These are phyloP conservation scores for Lactarius akahatsu DNA, from an alignment of 768 basidiomycete species.

Conservation along the genomic window DNA sequence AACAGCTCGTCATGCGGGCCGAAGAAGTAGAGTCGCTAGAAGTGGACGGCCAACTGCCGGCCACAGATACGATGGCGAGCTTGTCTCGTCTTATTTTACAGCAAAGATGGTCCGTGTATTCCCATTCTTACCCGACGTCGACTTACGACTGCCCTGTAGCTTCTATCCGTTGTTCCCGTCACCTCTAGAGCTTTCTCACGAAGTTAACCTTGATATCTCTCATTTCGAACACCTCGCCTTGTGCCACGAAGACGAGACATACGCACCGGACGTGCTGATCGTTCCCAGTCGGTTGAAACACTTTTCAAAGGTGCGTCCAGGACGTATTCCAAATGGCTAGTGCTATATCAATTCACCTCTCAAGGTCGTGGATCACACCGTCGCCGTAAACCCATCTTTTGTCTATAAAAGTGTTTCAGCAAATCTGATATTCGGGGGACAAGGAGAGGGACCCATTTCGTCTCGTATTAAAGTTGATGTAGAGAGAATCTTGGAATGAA, in stretches of 20 bases:
- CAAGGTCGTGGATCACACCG: slow-evolving; percentile 74
- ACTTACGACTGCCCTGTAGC: slow-evolving; percentile 41
- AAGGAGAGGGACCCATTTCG: slow-evolving; percentile 11
- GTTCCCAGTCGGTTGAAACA: slow-evolving; percentile 87
- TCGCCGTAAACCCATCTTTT: slow-evolving; percentile 84
- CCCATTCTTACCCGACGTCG: neutral
- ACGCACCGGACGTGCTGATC: slow-evolving; percentile 80
- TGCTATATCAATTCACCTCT: slow-evolving; percentile 36
- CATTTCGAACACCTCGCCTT: slow-evolving; percentile 57
- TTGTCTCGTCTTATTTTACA: slow-evolving; percentile 78
- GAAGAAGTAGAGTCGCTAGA: slow-evolving; percentile 56
- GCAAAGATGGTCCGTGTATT: slow-evolving; percentile 68
- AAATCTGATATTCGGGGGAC: slow-evolving; percentile 37
- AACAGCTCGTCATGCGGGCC: slow-evolving; percentile 71
- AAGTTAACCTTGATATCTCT: slow-evolving; percentile 88
- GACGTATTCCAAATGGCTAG: slow-evolving; percentile 46
- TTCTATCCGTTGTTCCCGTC: slow-evolving; percentile 96
- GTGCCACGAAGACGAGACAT: slow-evolving; percentile 35
- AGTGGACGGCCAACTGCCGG: slow-evolving; percentile 41
- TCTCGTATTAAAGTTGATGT: slow-evolving; percentile 26
- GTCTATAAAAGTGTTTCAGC: slow-evolving; percentile 61
- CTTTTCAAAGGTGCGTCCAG: slow-evolving; percentile 71
- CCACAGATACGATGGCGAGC: slow-evolving; percentile 74
- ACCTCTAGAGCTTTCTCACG: slow-evolving; percentile 66
- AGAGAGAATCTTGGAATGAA: slow-evolving; percentile 20